Evolutionary conservation across 768 basidiomycete species (phyloP).

Genomic region (Mycena belliarum): DNA sequence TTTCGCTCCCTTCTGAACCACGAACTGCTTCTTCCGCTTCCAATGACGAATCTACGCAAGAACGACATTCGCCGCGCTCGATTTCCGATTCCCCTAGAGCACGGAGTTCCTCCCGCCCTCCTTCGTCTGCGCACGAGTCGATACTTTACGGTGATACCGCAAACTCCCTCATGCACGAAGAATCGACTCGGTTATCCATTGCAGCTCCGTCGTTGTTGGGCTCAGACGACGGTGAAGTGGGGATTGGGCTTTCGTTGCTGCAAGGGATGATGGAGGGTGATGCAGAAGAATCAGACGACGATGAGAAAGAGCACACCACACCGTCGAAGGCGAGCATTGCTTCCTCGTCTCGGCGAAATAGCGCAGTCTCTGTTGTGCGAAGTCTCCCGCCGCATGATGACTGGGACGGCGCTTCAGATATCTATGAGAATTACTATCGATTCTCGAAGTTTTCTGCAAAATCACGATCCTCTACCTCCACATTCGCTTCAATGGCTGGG

Average conservation of each 20-base stretch:
- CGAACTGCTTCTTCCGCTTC: constrained; percentile 7
- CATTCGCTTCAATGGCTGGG: constrained; percentile 13
- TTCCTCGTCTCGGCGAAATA: neutral
- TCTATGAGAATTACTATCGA: constrained; percentile 74
- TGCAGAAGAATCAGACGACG: constrained; percentile 14
- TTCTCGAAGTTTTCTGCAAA: constrained; percentile 65
- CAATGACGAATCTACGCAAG: neutral
- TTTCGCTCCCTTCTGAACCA: constrained; percentile 4
- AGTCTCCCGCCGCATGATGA: constrained; percentile 31
- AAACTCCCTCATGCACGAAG: constrained; percentile 9
- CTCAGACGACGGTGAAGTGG: constrained; percentile 54
- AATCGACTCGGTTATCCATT: constrained; percentile 24
- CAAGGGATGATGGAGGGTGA: constrained; percentile 46
- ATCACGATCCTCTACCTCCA: constrained; percentile 26
- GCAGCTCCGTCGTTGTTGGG: constrained; percentile 20
- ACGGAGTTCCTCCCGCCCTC: neutral
- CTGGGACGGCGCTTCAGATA: constrained; percentile 72
- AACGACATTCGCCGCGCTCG: constrained; percentile 1
- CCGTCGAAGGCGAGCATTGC: constrained; percentile 12
- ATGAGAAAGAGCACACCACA: constrained; percentile 6
- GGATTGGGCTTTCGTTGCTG: constrained; percentile 70
- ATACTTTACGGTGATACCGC: neutral
- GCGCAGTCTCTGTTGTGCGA: neutral
- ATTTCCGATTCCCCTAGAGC: constrained; percentile 1
- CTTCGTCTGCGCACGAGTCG: constrained; percentile 3